Percentiles rank a stretch among this genome's conserved stretches.
Conservation (phyloP, 352 stramenopile species). For the Globisporangium perplexum region DNA sequence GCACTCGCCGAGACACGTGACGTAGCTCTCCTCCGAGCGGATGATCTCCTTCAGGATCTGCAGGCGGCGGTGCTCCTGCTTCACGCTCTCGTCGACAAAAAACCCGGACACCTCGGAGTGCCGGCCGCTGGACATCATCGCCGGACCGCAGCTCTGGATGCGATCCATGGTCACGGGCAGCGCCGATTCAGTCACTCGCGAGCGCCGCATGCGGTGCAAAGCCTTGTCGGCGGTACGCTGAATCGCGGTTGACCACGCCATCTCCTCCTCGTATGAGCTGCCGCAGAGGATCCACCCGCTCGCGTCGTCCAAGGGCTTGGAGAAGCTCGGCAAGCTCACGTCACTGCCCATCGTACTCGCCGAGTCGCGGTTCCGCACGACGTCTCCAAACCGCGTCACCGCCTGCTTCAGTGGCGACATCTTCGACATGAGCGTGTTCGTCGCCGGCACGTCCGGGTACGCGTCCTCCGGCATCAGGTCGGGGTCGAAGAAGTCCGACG, state of each 20-base stretch:
- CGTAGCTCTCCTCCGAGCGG: slow-evolving; percentile 80
- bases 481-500: slow-evolving; percentile 25
- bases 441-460: slow-evolving; percentile 3
- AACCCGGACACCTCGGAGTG: slow-evolving; percentile 20
- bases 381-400: slow-evolving; percentile 45
- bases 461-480: slow-evolving; percentile 14
- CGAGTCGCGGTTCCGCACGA: slow-evolving; percentile 26
- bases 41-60: slow-evolving; percentile 84
- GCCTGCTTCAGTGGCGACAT: slow-evolving; percentile 62
- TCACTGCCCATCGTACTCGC: slow-evolving; percentile 20
- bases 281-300: slow-evolving; percentile 74
- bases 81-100: slow-evolving; percentile 36
- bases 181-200: slow-evolving; percentile 41
- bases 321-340: slow-evolving; percentile 14
- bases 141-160: slow-evolving; percentile 29
- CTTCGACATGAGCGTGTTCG: slow-evolving; percentile 29
- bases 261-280: slow-evolving; percentile 53
- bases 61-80: slow-evolving; percentile 54
- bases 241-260: slow-evolving; percentile 56
- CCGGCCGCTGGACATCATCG: slow-evolving; percentile 13
- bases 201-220: slow-evolving; percentile 51
- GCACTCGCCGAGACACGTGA: slow-evolving; percentile 76
- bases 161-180: slow-evolving; percentile 41
- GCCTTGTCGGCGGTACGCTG: slow-evolving; percentile 67
- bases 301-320: slow-evolving; percentile 13